These are phyloP conservation scores for Boletus bicolor DNA, from an alignment of 768 basidiomycete species.

Conservation along the genomic window DNA sequence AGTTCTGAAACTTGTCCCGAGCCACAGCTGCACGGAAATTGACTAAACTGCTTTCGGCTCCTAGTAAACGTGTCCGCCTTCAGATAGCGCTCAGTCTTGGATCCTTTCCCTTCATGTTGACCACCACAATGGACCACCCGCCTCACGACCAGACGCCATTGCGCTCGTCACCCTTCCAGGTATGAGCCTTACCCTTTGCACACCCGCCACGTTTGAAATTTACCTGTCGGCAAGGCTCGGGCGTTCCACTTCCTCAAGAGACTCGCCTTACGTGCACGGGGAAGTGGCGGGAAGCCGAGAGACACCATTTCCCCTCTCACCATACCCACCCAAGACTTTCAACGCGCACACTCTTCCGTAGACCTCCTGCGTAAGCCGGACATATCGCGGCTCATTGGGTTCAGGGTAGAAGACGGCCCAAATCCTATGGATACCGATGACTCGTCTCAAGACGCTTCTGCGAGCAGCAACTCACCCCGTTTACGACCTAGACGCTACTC, in stretches of 20 bases:
- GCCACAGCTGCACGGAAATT: slow-evolving; percentile 16
- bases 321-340: slow-evolving; percentile 21
- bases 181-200: slow-evolving; percentile 13
- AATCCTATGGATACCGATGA: slow-evolving; percentile 31
- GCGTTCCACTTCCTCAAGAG: slow-evolving; percentile 40
- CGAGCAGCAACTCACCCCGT: slow-evolving; percentile 22
- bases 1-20: neutral
- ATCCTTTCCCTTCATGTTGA: slow-evolving; percentile 10
- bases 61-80: slow-evolving; percentile 27
- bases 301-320: slow-evolving; percentile 26
- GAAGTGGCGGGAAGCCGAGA: slow-evolving; percentile 27
- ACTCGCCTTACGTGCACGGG: slow-evolving; percentile 34
- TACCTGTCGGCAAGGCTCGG: slow-evolving; percentile 24
- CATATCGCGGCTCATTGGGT: slow-evolving; percentile 23
- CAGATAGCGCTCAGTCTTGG: slow-evolving; percentile 21
- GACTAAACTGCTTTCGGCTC: slow-evolving; percentile 22
- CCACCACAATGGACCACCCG: slow-evolving; percentile 27
- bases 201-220: slow-evolving; percentile 13
- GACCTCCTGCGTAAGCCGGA: slow-evolving; percentile 31
- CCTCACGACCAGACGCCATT: slow-evolving; percentile 23
- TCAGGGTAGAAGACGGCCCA: slow-evolving; percentile 21
- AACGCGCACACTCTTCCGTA: slow-evolving; percentile 34
- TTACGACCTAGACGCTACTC: slow-evolving; percentile 23
- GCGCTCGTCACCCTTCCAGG: slow-evolving; percentile 27
- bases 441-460: slow-evolving; percentile 28